Evolutionary conservation across 2,329 filamentous ascomycete species (phyloP), one percentile per base, ranked within the genome.

Genomic region (Epicoccum sorghinum): DNA sequence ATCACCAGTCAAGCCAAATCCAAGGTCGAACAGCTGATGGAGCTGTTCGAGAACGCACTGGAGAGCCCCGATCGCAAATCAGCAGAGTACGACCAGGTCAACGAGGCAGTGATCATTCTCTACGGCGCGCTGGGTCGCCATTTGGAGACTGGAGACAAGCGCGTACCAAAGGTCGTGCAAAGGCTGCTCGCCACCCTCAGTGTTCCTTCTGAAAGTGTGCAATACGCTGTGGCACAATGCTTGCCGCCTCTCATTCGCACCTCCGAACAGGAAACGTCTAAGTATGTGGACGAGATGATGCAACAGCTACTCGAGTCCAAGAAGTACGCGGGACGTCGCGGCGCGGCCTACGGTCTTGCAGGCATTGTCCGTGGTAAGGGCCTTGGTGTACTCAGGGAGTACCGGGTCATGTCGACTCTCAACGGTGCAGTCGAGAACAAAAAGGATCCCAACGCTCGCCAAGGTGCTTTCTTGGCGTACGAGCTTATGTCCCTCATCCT

Each of bases 21-120:
- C 10, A 87, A 93, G 59, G 87, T 99, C 3, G 93, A 98, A 69
- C 86, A 89, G 61, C 79, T 99, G 49, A 99, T 99, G 93, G 86
- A 89, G 67, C 87, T 93, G 12, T 96, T 98, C 68, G 95, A 99
- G 74, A 83, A 83, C 23, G 92, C 91, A 0, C 81, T 99, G n/a
- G 92, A 93, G 69, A 87, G 86, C 3, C 89, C 92, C 3, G 91
- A 95, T 72, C 90, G 89, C 70, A 89, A 87, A 52, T 92, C 88
- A 0, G 86, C 93, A 62, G 86, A 88, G 48, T 88, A 90, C 14
- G 96, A 99, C 74, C 86, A 91, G 55, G 89, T 98, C 59, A 97
- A 97, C 65, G 95, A 99, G 77, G 95, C 96, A 14, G 93, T 99
- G 47, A 93, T 99, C 64, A 95, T 99, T 65, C 89, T 99, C 73